A percentile compares a stretch with the other conserved stretches of the same genome.
Evolutionary conservation across 768 basidiomycete genomes (phyloP).

Genomic region (Calocybe indica): DNA sequence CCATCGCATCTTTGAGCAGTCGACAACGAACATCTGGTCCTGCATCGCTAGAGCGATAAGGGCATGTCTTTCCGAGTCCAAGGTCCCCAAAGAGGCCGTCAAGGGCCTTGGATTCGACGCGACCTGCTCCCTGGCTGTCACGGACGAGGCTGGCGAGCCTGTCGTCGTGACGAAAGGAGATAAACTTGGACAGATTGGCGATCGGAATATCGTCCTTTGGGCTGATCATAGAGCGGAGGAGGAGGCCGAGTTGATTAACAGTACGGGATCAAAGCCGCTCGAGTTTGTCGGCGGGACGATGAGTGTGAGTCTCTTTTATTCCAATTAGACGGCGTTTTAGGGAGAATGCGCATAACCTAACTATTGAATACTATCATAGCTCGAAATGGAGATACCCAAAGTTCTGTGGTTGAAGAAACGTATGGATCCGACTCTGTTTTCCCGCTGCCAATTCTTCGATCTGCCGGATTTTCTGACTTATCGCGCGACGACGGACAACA

Average conservation of each 20-base stretch:
- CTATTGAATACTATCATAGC: slow-evolving; percentile 32
- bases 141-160: slow-evolving; percentile 66
- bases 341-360: slow-evolving; percentile 2
- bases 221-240: slow-evolving; percentile 93
- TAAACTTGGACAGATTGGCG: slow-evolving; percentile 55
- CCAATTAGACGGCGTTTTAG: neutral
- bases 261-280: slow-evolving; percentile 75
- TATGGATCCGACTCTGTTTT: slow-evolving; percentile 70
- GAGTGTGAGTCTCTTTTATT: slow-evolving; percentile 52
- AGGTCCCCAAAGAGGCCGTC: slow-evolving; percentile 52
- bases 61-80: slow-evolving; percentile 53
- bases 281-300: slow-evolving; percentile 96
- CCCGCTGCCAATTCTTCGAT: slow-evolving; percentile 78
- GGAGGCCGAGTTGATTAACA: slow-evolving; percentile 89
- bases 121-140: slow-evolving; percentile 92
- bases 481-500: slow-evolving; percentile 69
- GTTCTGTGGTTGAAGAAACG: slow-evolving; percentile 92
- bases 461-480: slow-evolving; percentile 97
- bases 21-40: slow-evolving; percentile 82
- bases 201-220: slow-evolving; percentile 91
- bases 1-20: slow-evolving; percentile 95
- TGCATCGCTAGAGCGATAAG: slow-evolving; percentile 57
- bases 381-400: slow-evolving; percentile 99
- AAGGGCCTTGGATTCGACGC: slow-evolving; percentile 94
- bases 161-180: slow-evolving; percentile 69